Base-by-base conservation (phyloP, 768 basidiomycete genomes). In the Panus rudis region DNA sequence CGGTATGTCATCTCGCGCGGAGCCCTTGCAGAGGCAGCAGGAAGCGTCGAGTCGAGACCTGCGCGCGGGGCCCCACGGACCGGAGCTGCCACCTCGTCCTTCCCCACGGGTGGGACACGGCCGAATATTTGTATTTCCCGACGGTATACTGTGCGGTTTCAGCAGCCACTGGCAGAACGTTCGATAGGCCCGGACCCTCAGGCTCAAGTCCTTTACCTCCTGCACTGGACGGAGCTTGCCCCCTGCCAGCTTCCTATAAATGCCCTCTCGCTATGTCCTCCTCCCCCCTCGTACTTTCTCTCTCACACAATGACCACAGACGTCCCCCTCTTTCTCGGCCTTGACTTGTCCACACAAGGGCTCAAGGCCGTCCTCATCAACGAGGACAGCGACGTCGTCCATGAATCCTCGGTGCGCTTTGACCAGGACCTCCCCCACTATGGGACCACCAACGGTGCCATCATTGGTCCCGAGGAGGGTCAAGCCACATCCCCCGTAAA, bases 331-430 rank as follows among this genome's bases (percentile, higher is more conserved):
- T 90, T 88, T 58, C 79, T 92, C 19, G 90, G 90, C 12, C 74
- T 92, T 42, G 90, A 92, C 62, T 74, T 91, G 28, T 90, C 86
- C 2, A 92, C 90, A 0, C 91, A 94, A 57, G 80, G 82, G 50
- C 70, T 89, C 42, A 88, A 93, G 62, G 87, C 81, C 0, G 73
- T 88, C 30, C 55, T 91, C 38, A 73, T 85, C 42, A 62, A 73
- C 17, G 68, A 78, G 30, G 70, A 78, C 44, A 70, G 71, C 14
- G 60, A 68, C 16, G 67, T 86, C 45, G 67, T 86, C 1, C 73
- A 82, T 52, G 83, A 91, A 59, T 70, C 74, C 10, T 70, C 81
- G 2, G 81, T 92, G 14, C 74, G 86, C 58, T 94, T 90, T 55
- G 85, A 89, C 62, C 70, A 70, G 30, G 90, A 94, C 56, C 65